Base-by-base conservation (phyloP, 2,329 filamentous ascomycete genomes). In the Arthrobotrys entomopaga region DNA sequence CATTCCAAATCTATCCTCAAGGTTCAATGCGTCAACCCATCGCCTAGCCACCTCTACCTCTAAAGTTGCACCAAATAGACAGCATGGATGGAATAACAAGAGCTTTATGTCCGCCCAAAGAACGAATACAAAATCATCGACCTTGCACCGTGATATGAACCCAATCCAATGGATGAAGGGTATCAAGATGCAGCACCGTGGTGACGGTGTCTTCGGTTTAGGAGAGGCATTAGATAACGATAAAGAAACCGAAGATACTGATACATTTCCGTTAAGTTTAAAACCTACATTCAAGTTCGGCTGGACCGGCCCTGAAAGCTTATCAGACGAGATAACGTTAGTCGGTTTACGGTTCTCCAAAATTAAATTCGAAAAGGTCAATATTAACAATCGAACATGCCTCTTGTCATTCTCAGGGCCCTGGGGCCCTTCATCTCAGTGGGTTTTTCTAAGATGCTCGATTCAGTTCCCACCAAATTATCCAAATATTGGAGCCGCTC, bases 91-190 rank as follows among this genome's bases (percentile, higher is more conserved):
- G 61, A 46, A 46, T 48, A 59, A 29, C 19, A 73, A 73, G 26
- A 63, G 69, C 10, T 73, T 73, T 38, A 73, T 73, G 69, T 73
- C 69, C 11, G 63, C 61, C 13, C 69, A 73, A 49, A 66, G 48
- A 38, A 58, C 56, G 19, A 73, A 65, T 26, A 57, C 49, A n/a
- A 73, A 73, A 57, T 73, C 61, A 34, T 66, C 61, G 34, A 54
- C 61, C 16, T 49, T 75, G 0, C 71, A 75, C 22, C 53, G 71
- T 46, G 84, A 86, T 64, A 84, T 84, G 20, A 87, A 87, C 66
- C 86, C 86, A 15, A 88, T 89, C 65, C 83, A 84, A 1, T 89
- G 87, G 87, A 88, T 89, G 85, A 86, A 86, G 67, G 87, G 87
- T 58, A 86, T 89, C 46, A 88, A 87, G 76, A 87, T 89, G 64